phyloP scores from a whole-genome alignment of 2,329 filamentous ascomycete species.

The Colletotrichum scovillei region DNA sequence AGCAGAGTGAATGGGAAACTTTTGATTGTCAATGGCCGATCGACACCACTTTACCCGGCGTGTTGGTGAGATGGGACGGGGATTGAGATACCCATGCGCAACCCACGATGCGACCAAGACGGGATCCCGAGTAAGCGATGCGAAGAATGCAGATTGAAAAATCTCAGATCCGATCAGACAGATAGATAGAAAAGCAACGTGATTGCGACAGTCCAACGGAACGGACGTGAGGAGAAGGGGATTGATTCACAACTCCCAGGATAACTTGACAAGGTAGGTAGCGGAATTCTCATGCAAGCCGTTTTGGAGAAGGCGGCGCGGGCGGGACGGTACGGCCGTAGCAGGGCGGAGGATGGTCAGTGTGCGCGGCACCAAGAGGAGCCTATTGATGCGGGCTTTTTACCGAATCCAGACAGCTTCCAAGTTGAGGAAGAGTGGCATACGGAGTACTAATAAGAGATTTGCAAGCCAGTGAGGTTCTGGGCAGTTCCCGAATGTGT shows the following conservation, averaged over 20 bases:
- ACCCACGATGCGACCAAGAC: background rate
- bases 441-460: background rate
- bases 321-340: slow-evolving; percentile 28
- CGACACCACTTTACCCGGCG: background rate
- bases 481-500: background rate
- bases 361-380: background rate
- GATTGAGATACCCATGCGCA: background rate
- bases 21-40: background rate
- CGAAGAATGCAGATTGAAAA: background rate
- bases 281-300: background rate
- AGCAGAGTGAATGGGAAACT: background rate
- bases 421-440: background rate
- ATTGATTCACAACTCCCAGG: no score
- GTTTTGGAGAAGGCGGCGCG: background rate
- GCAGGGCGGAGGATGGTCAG: background rate
- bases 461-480: background rate
- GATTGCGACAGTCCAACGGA: background rate
- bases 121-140: background rate
- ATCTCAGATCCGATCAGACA: slow-evolving; percentile 13
- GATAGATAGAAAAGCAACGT: slow-evolving; percentile 5
- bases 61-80: background rate
- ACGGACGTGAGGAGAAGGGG: no score
- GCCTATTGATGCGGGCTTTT: slow-evolving; percentile 1
- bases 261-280: background rate
- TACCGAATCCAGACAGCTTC: slow-evolving; percentile 20